phyloP scores from a whole-genome alignment of 164 flowering plant genomes.

The Chloranthus sessilifolius region DNA sequence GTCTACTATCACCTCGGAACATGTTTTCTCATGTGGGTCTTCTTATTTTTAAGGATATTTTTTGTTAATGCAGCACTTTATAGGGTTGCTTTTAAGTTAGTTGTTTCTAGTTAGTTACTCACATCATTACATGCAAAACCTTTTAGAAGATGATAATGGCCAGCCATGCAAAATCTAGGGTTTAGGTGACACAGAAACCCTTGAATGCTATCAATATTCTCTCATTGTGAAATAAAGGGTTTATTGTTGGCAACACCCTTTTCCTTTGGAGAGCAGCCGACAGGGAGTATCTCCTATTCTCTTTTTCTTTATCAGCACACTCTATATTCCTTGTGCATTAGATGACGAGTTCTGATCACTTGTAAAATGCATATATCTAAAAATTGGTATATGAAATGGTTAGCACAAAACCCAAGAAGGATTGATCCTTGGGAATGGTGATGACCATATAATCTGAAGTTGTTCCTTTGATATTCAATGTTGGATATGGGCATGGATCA shows the following conservation, averaged over 20 bases:
- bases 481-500: no score
- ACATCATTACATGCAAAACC: slow-evolving; percentile 26
- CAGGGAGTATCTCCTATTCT: slow-evolving; percentile 35
- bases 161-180: slow-evolving; percentile 14
- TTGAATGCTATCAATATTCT: slow-evolving; percentile 1
- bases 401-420: no score
- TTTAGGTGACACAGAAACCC: slow-evolving; percentile 15
- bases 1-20: not conserved
- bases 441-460: no score
- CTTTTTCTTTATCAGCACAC: slow-evolving; percentile 21
- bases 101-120: slow-evolving; percentile 30
- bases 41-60: no score
- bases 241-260: slow-evolving; percentile 13
- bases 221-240: slow-evolving; percentile 17
- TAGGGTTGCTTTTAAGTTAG: slow-evolving; percentile 23
- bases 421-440: no score
- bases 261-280: slow-evolving; percentile 30
- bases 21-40: slow-evolving; percentile 11
- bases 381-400: no score
- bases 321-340: slow-evolving; percentile 15
- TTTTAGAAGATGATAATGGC: slow-evolving; percentile 13
- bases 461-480: no score
- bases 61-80: no score
- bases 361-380: no score
- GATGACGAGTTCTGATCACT: no score